phyloP scores from a whole-genome alignment of 148 eudicot species.

The Linanthus parryae region DNA sequence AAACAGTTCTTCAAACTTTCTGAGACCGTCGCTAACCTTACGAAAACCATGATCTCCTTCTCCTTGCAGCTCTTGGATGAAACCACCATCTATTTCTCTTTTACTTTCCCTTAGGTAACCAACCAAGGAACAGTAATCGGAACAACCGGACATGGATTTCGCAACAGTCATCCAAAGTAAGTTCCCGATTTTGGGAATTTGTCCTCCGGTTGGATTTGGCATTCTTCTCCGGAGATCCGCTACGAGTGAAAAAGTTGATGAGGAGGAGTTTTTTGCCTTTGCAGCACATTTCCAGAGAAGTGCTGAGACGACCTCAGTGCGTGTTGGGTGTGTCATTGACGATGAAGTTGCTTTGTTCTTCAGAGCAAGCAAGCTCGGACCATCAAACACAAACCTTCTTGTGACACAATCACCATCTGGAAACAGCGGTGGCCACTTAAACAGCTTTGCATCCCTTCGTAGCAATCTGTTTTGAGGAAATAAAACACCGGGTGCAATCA shows the following conservation, averaged over 20 bases:
- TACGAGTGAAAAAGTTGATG: conserved; percentile 3
- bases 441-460: conserved; percentile 1
- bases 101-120: background rate
- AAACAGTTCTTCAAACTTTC: conserved; percentile 9
- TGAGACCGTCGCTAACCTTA: conserved; percentile 2
- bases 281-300: conserved; percentile 10
- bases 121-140: background rate
- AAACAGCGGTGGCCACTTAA: conserved; percentile 11
- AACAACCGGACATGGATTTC: background rate
- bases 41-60: conserved; percentile 8
- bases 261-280: background rate
- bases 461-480: conserved; percentile 6
- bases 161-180: conserved; percentile 9
- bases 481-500: conserved; percentile 1
- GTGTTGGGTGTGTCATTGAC: background rate
- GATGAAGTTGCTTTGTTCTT: conserved; percentile 3
- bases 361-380: background rate
- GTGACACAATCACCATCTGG: conserved; percentile 2
- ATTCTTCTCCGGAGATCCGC: conserved; percentile 10
- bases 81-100: conserved; percentile 3
- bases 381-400: conserved; percentile 6
- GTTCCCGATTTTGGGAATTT: conserved; percentile 9
- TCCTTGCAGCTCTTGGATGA: conserved; percentile 11
- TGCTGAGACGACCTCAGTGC: conserved; percentile 4
- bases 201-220: conserved; percentile 8